Base-by-base conservation (phyloP, 2,329 filamentous ascomycete species). In the Anthostomella pinea region DNA sequence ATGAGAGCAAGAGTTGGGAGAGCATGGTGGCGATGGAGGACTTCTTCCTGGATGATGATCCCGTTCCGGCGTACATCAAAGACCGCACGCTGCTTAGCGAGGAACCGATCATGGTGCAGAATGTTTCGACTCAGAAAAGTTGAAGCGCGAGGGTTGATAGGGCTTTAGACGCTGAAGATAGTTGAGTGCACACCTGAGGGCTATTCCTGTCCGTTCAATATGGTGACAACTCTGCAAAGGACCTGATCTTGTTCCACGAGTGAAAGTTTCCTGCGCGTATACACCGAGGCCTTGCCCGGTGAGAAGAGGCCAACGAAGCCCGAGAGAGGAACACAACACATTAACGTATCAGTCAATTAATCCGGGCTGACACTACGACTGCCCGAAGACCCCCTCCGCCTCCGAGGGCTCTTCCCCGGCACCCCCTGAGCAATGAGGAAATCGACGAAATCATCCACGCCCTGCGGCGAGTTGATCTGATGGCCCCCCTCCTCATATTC, bases 401-500 rank as follows among this genome's bases (percentile, higher is more conserved):
- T n/a, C n/a, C n/a, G n/a, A n/a, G n/a, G n/a, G n/a, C n/a, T n/a
- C n/a, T n/a, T n/a, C n/a, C n/a, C 35, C 11, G 47, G 47, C 32
- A 50, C 17, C 1, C 51, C 51, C 30, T 48, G 47, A 3, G 43
- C 41, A 25, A 39, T 43, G 14, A 70, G 33, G 38, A 68, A 69
- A 2, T 41, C 43, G 6, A 60, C 52, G 1, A 58, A 59, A 39
- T 72, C 68, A 37, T 71, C 65, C 17, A 70, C 59, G 0, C 69
- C 70, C 1, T 48, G 35, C 0, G 67, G 67, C 10, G 62, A 57
- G 39, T 72, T 64, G 28, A 72, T 57, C 66, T 67, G 70, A 41
- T 73, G 66, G 0, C 62, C 65, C 8, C 69, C 68, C 13, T 54
- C 44, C 2, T 52, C 43, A 41, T 73, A 73, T 43, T 68, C 62